phyloP scores from a whole-genome alignment of 352 stramenopile genomes.

The Globisporangium okanoganense region DNA sequence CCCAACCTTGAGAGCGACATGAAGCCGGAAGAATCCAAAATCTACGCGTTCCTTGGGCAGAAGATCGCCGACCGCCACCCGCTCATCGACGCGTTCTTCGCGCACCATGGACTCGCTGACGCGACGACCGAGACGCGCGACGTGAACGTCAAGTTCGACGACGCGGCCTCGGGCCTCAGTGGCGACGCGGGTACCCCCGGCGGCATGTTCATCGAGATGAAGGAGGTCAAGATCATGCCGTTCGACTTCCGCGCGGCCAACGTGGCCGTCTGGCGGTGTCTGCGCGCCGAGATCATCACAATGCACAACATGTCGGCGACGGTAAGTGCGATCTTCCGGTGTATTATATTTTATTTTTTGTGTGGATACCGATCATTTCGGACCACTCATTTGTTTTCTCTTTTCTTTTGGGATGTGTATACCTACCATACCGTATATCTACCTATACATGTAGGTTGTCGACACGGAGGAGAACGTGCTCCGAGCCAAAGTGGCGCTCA shows the following conservation, averaged over 20 bases:
- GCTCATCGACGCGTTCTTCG: slow-evolving; percentile 13
- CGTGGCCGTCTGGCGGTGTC: slow-evolving; percentile 33
- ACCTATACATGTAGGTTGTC: slow-evolving; percentile 8
- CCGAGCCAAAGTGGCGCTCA: slow-evolving; percentile 13
- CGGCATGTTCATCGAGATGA: slow-evolving; percentile 33
- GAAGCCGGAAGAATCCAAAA: slow-evolving; percentile 18
- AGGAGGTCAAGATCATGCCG: slow-evolving; percentile 48
- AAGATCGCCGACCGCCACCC: slow-evolving; percentile 16
- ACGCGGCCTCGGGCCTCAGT: not conserved
- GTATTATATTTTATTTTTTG: not conserved
- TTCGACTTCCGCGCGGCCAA: slow-evolving; percentile 36
- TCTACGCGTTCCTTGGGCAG: slow-evolving; percentile 16
- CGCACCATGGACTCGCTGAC: not conserved
- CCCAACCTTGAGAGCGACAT: slow-evolving; percentile 12
- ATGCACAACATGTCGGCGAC: slow-evolving; percentile 15
- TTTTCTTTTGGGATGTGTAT: not conserved
- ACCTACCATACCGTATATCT: too few relatives aligned
- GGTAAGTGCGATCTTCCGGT: slow-evolving; percentile 7
- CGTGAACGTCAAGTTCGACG: slow-evolving; percentile 14
- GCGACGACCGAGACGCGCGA: slow-evolving; percentile 6
- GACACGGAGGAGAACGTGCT: slow-evolving; percentile 13
- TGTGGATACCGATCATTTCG: not conserved
- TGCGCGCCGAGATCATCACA: slow-evolving; percentile 19
- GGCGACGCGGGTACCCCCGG: not conserved
- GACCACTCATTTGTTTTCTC: not conserved